A percentile compares a stretch with the other conserved stretches of the same genome.
phyloP scores from a whole-genome alignment of 129 eudicot species.

The Dittrichia graveolens region DNA sequence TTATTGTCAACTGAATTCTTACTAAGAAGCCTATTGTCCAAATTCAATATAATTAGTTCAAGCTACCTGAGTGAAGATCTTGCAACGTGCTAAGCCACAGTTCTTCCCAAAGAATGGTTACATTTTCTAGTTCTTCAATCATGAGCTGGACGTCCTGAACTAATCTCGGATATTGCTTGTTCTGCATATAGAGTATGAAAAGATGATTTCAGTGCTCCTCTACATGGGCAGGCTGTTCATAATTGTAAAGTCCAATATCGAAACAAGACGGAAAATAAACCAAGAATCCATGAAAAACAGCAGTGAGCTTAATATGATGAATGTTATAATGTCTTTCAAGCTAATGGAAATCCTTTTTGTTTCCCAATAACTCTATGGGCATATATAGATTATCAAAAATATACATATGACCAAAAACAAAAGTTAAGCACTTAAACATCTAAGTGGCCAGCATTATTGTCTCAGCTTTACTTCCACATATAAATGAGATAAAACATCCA shows the following conservation, averaged over 20 bases:
- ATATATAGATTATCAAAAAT: background rate
- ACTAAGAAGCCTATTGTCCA: background rate
- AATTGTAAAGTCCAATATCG: slow-evolving; percentile 7
- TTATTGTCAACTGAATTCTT: slow-evolving; percentile 4
- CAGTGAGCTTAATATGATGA: background rate
- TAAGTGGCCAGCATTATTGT: slow-evolving; percentile 3
- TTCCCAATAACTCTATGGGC: no score
- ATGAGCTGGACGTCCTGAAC: slow-evolving; percentile 90
- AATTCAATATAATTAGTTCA: slow-evolving; percentile 7
- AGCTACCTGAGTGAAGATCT: slow-evolving; percentile 96
- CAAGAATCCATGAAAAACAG: slow-evolving; percentile 4
- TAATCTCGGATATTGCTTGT: slow-evolving; percentile 80
- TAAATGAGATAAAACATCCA: background rate
- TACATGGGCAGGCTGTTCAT: slow-evolving; percentile 17
- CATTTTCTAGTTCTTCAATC: slow-evolving; percentile 92
- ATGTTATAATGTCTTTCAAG: background rate
- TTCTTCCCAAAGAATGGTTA: slow-evolving; percentile 98
- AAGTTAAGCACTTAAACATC: background rate
- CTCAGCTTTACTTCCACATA: slow-evolving; percentile 16
- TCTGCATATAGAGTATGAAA: slow-evolving; percentile 58
- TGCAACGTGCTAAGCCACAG: slow-evolving; percentile 98
- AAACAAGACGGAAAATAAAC: slow-evolving; percentile 11
- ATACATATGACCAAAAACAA: background rate
- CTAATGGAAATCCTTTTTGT: no score
- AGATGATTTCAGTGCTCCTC: slow-evolving; percentile 16